These are phyloP conservation scores for Leishmania major DNA, from an alignment of 208 protist species.

Conservation along the genomic window DNA sequence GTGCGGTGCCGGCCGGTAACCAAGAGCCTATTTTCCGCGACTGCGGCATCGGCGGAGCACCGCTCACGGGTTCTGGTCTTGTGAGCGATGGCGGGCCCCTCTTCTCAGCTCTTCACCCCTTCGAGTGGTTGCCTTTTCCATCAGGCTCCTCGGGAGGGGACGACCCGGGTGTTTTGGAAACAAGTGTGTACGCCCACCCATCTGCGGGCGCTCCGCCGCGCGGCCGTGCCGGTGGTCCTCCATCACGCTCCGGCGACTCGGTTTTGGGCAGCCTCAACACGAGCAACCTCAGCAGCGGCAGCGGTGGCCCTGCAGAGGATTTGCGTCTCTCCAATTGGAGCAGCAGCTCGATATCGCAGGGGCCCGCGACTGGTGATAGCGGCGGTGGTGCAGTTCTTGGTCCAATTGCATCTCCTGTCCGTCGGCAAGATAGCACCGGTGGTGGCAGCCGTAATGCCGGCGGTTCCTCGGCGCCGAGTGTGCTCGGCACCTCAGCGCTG, in stretches of 20 bases:
- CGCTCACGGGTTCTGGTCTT: background rate
- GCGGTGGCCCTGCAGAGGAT: constrained; percentile 11
- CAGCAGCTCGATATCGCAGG: background rate
- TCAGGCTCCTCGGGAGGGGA: background rate
- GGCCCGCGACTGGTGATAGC: background rate
- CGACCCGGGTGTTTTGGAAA: background rate
- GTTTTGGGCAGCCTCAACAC: constrained; percentile 4
- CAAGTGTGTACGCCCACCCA: background rate
- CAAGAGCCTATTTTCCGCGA: background rate
- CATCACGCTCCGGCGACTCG: constrained; percentile 1
- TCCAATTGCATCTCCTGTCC: background rate
- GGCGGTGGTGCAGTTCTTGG: background rate
- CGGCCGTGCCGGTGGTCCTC: background rate
- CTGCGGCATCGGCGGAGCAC: background rate
- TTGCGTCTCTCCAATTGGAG: constrained; percentile 34
- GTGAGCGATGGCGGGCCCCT: background rate
- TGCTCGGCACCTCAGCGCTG: background rate
- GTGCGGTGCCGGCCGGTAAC: background rate
- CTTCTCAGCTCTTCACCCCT: constrained; percentile 10
- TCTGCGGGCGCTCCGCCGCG: background rate
- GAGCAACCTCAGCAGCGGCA: constrained; percentile 6
- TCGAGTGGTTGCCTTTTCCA: constrained; percentile 21
- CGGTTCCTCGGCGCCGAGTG: background rate
- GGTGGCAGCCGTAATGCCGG: background rate
- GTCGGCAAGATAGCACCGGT: background rate